Evolutionary conservation across 805 yeast genomes (phyloP), one percentile per base, ranked within the genome.

Genomic region (Cyberlindnera americana): DNA sequence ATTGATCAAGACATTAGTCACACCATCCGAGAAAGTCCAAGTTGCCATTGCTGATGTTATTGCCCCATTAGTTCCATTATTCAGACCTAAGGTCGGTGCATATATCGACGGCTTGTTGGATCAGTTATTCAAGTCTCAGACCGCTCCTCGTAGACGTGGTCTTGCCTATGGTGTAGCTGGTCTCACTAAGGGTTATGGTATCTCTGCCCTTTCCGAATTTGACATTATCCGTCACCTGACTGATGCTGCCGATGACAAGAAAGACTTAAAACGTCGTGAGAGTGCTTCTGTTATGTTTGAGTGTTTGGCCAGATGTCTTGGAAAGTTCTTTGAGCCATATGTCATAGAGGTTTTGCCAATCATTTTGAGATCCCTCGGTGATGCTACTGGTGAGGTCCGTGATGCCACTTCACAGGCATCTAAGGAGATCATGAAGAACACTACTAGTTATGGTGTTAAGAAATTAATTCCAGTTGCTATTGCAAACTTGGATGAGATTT

Each of bases 101-200:
- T 77, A 83, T 49, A 64, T 86, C 41, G 83, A 81, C 26, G 50
- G 54, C 4, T 65, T 89, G 35, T 73, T 85, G 54, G 75, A 67
- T 6, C 78, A 74, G 48, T 65, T 90, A 19, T 78, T 85, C 55
- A 59, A 63, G 8, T 78, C 78, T 3, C 65, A 66, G 23, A 50
- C 64, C 2, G 61, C 64, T 31, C 60, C 71, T 5, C 62, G 65
- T 5, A 74, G 96, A 57, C 75, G 91, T 49, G 99, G 98, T 56
- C 91, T 96, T 2, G 98, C 98, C 1, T 89, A 86, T 65, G 99
- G 98, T 61, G 74, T 93, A 52, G 85, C 98, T 17, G 99, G 99
- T 47, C 64, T 93, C 32, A 91, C 85, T 3, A 83, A 86, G 56
- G 99, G 99, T 43, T 74, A 78, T 17, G 99, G 99, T 50, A 78